These are phyloP conservation scores for Geotrichum siamense DNA, from an alignment of 1,139 yeast genomes.

Conservation along the genomic window DNA sequence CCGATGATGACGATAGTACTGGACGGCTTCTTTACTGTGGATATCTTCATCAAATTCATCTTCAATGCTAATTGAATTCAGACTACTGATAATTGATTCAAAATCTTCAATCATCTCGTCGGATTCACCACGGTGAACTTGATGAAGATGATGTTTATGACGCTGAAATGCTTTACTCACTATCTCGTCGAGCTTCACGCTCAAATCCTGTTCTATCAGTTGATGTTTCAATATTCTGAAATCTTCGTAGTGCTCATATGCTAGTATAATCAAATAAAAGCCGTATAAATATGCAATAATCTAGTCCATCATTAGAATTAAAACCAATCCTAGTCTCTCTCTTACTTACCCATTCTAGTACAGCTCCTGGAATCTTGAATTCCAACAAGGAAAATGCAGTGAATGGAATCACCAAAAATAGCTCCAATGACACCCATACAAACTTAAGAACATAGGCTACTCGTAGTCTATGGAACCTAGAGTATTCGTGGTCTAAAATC, in stretches of 20 bases:
- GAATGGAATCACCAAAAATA: conserved; percentile 15
- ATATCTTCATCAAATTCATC: no score
- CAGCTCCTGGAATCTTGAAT: conserved; percentile 13
- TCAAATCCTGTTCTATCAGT: conserved; percentile 6
- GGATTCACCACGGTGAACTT: background rate
- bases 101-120: conserved; percentile 2
- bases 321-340: background rate
- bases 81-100: background rate
- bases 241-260: conserved; percentile 12
- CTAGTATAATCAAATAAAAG: conserved; percentile 12
- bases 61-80: background rate
- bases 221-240: conserved; percentile 3
- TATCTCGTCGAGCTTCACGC: conserved; percentile 9
- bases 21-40: no score
- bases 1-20: no score
- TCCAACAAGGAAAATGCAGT: conserved; percentile 16
- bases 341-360: conserved; percentile 18
- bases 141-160: no score
- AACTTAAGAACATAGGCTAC: conserved; percentile 15
- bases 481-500: conserved; percentile 12
- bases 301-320: background rate
- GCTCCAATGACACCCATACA: conserved; percentile 15
- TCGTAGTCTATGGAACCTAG: conserved; percentile 13
- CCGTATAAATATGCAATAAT: conserved; percentile 18
- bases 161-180: conserved; percentile 10